These are phyloP conservation scores for Silene conica DNA, from an alignment of 148 eudicot genomes.

Conservation along the genomic window DNA sequence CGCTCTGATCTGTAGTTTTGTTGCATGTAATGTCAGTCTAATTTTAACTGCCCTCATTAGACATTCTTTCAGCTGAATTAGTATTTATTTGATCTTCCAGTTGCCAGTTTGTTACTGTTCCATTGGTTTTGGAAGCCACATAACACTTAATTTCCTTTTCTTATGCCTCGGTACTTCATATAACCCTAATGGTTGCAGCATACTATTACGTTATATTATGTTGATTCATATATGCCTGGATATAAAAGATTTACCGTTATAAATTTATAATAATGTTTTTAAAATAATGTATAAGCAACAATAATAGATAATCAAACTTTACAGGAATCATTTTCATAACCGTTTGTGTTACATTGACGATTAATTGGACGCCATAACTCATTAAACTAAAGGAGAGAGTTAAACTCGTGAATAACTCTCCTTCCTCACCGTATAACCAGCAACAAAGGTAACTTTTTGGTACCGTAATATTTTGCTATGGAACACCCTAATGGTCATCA, in stretches of 20 bases:
- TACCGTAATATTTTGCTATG: no score
- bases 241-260: no score
- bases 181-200: no score
- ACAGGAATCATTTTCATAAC: not conserved
- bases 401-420: slow-evolving; percentile 12
- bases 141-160: not conserved
- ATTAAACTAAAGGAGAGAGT: slow-evolving; percentile 24
- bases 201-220: no score
- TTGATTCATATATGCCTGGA: no score
- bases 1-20: not conserved
- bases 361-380: slow-evolving; percentile 21
- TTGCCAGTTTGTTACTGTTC: not conserved
- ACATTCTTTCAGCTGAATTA: not conserved
- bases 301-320: slow-evolving; percentile 21
- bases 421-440: no score
- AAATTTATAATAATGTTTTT: no score
- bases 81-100: not conserved
- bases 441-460: no score
- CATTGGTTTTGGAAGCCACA: not conserved
- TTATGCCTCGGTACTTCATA: not conserved
- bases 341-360: not conserved
- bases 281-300: no score
- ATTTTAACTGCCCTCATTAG: not conserved
- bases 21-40: not conserved
- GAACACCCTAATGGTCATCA: no score